Percentiles rank a stretch among this genome's conserved stretches.
Evolutionary conservation across 306 rosid species (phyloP).

Genomic region (Cyclanthera cordifolia): DNA sequence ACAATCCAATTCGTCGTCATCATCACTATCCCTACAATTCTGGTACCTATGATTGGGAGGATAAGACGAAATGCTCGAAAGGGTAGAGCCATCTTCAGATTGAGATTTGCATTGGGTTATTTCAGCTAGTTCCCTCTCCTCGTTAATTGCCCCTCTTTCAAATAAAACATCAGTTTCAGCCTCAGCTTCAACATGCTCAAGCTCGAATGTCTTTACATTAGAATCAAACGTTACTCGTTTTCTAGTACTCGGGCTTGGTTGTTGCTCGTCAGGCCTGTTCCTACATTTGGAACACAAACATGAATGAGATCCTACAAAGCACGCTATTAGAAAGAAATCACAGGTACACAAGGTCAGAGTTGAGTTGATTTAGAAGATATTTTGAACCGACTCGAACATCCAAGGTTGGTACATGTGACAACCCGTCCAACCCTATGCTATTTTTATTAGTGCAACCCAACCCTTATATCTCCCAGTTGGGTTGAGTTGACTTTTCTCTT

Average conservation of each 20-base stretch:
- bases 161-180: slow-evolving; percentile 22
- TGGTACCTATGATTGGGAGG: slow-evolving; percentile 70
- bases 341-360: no score
- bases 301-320: not conserved
- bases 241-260: slow-evolving; percentile 30
- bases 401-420: no score
- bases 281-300: slow-evolving; percentile 3
- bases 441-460: no score
- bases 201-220: slow-evolving; percentile 60
- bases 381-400: no score
- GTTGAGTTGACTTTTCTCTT: no score
- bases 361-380: no score
- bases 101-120: slow-evolving; percentile 31
- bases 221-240: slow-evolving; percentile 89
- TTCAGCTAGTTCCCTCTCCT: slow-evolving; percentile 22
- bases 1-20: slow-evolving; percentile 46
- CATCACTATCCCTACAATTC: slow-evolving; percentile 71
- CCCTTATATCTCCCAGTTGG: no score
- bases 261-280: slow-evolving; percentile 23
- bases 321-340: not conserved
- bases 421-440: no score
- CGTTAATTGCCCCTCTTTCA: slow-evolving; percentile 20
- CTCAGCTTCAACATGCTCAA: slow-evolving; percentile 33
- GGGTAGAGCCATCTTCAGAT: slow-evolving; percentile 34
- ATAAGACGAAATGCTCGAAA: slow-evolving; percentile 38